Base-by-base conservation (phyloP, 805 yeast species). In the Myxozyma sirexii region DNA sequence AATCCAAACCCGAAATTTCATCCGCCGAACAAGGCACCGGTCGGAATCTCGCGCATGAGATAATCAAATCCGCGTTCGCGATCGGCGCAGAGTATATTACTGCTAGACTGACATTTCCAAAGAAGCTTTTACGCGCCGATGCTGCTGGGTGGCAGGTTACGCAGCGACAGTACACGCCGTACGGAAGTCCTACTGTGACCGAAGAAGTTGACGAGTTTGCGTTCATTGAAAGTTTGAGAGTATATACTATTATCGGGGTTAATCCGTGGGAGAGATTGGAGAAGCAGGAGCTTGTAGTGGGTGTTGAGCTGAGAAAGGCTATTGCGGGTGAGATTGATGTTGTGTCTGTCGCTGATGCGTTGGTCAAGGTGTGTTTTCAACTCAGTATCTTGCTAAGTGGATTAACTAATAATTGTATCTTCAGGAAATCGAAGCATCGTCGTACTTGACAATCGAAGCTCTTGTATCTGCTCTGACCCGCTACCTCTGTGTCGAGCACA, bases 391-490 rank as follows among this genome's bases (percentile, higher is more conserved):
- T 4, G 8, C 10, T 39, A 8, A 1, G 5, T 10, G 29, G 26
- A 17, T 19, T 47, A 23, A 3, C 33, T 38, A 37, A 47, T 15
- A 33, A 21, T 19, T 31, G 27, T 2, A 44, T n/a, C 6, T 7
- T 29, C 17, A 54, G 58, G 33, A 42, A 33, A 88, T 90, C n/a
- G 96, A 88, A 68, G 71, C 70, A n/a, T 82, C 96, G 1, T 84
- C 84, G 63, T 94, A 90, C 76, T 87, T 89, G 69, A 94, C 99
- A 0, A 96, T 94, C 1, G 99, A 94, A 71, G 97, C 97, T 0
- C 78, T 94, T 48, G 96, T 89, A 2, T 81, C 84, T 60, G 81
- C 84, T 10, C 86, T 90, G 27, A 85, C 90, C 2, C 85, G 84
- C 63, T 70, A 83, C 48, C 75, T 86, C 1, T 75, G 82, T 38